Conservation (phyloP, 331 rosid species). For the Acacia concinna region DNA sequence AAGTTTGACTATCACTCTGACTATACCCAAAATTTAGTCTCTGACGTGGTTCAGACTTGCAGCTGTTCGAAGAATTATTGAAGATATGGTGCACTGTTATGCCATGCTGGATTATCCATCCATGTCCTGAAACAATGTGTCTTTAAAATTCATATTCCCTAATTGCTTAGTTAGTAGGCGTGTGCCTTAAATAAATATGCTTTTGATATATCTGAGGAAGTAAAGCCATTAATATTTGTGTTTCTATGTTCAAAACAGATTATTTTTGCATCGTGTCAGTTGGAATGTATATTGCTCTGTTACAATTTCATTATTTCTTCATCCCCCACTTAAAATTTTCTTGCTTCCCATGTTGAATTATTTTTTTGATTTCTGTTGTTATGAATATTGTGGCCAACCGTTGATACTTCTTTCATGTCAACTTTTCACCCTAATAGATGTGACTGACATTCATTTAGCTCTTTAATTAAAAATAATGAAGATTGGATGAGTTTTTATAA, state of each 20-base stretch:
- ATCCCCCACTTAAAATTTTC: background rate
- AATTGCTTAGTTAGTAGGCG: conserved; percentile 15
- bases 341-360: conserved; percentile 6
- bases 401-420: background rate
- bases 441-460: background rate
- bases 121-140: conserved; percentile 14
- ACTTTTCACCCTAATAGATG: background rate
- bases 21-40: conserved; percentile 10
- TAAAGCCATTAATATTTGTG: conserved; percentile 29
- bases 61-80: background rate
- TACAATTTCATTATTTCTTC: background rate
- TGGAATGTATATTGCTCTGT: conserved; percentile 6
- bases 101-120: conserved; percentile 22
- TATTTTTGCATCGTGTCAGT: background rate
- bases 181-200: conserved; percentile 34
- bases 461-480: background rate
- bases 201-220: conserved; percentile 34
- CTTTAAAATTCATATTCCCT: conserved; percentile 2
- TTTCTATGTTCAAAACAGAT: background rate
- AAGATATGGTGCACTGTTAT: conserved; percentile 25
- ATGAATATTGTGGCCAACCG: background rate
- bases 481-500: too few relatives aligned
- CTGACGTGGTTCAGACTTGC: conserved; percentile 21
- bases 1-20: conserved; percentile 19
- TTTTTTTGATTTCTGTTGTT: background rate